These are phyloP conservation scores for Cyclotella distinguenda DNA, from an alignment of 108 stramenopile species.

Conservation along the genomic window DNA sequence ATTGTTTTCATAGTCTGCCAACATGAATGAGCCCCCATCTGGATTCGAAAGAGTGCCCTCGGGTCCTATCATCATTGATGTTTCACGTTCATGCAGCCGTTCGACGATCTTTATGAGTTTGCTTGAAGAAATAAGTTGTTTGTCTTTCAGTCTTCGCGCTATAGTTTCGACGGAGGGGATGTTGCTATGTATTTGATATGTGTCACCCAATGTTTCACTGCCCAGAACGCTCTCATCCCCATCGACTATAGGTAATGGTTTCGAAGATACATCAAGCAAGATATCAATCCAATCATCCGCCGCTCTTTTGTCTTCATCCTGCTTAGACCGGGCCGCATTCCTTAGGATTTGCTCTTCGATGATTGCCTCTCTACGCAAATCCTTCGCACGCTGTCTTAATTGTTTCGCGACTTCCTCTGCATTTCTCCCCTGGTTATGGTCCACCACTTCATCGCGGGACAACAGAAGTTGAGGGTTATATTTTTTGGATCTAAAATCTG, in stretches of 20 bases:
- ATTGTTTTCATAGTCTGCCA: slow-evolving; percentile 33
- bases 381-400: slow-evolving; percentile 50
- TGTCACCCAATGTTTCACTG: background rate
- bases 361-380: slow-evolving; percentile 49
- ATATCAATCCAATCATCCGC: slow-evolving; percentile 39
- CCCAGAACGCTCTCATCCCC: background rate
- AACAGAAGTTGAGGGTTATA: too few relatives aligned
- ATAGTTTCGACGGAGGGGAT: slow-evolving; percentile 30
- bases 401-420: slow-evolving; percentile 32
- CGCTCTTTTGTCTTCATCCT: slow-evolving; percentile 33
- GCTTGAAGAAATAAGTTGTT: slow-evolving; percentile 28
- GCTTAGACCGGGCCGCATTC: slow-evolving; percentile 16
- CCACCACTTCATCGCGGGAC: too few relatives aligned
- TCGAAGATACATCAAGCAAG: slow-evolving; percentile 10
- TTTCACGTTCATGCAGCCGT: slow-evolving; percentile 52
- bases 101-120: slow-evolving; percentile 55
- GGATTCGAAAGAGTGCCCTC: slow-evolving; percentile 20
- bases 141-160: slow-evolving; percentile 40
- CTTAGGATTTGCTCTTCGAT: slow-evolving; percentile 46
- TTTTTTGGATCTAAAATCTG: too few relatives aligned
- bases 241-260: background rate
- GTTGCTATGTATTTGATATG: background rate
- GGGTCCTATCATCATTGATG: slow-evolving; percentile 18
- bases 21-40: slow-evolving; percentile 16
- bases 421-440: slow-evolving; percentile 8